Conservation (phyloP, 345 rosid species). For the Hibiscus tridactylites region DNA sequence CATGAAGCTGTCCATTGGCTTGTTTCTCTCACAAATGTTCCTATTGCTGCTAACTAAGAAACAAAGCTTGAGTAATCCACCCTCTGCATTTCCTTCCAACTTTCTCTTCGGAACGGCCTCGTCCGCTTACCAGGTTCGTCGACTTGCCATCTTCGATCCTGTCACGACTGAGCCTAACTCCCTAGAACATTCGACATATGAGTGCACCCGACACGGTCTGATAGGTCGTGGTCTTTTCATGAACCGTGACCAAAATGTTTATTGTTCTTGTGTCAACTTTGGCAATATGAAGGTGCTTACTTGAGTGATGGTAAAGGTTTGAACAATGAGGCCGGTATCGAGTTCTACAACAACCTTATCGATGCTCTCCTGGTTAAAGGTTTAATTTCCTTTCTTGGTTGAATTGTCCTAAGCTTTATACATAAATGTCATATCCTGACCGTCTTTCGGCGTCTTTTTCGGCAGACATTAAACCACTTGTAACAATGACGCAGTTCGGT, state of each 20-base stretch:
- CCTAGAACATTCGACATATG: too few relatives aligned
- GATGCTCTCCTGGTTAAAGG: conserved; percentile 48
- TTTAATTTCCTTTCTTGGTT: conserved; percentile 15
- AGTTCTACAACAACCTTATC: conserved; percentile 45
- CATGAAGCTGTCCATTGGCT: background rate
- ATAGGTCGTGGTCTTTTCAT: too few relatives aligned
- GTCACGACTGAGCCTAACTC: too few relatives aligned
- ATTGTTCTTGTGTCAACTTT: background rate
- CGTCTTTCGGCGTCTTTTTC: background rate
- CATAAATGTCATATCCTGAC: conserved; percentile 21
- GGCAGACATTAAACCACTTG: conserved; percentile 63
- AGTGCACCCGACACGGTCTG: too few relatives aligned
- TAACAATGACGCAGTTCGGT: conserved; percentile 56
- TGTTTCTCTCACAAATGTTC: background rate
- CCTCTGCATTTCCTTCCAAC: conserved; percentile 13
- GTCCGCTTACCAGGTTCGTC: conserved; percentile 19
- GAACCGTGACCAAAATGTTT: too few relatives aligned
- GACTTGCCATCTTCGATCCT: too few relatives aligned
- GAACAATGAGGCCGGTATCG: conserved; percentile 46
- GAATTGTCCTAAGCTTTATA: conserved; percentile 51
- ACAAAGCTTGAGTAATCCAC: background rate
- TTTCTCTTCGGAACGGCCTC: conserved; percentile 25
- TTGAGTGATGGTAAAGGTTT: conserved; percentile 43
- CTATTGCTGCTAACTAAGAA: background rate
- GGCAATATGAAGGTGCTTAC: background rate